phyloP scores from a whole-genome alignment of 2,329 filamentous ascomycete genomes.

The Ceratocystis smalleyi region DNA sequence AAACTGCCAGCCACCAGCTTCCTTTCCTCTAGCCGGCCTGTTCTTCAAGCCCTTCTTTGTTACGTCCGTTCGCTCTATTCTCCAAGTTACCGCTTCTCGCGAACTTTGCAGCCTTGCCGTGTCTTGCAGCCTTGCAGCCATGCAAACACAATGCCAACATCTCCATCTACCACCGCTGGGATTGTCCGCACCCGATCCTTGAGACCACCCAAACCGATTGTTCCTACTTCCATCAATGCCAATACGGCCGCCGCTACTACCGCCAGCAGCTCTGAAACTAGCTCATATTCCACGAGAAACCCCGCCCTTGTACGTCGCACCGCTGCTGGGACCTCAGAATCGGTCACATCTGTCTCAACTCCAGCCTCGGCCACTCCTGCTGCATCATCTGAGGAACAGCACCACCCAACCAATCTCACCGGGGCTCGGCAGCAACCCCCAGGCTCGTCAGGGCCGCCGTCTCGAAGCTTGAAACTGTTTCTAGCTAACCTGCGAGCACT shows the following conservation, averaged over 20 bases:
- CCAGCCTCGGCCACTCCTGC: constrained; percentile 1
- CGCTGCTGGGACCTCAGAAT: neutral
- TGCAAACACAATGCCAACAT: constrained; percentile 12
- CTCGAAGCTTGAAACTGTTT: constrained; percentile 48
- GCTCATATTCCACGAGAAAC: neutral
- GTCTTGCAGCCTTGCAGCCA: constrained; percentile 7
- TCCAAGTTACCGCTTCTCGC: neutral
- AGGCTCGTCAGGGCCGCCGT: neutral
- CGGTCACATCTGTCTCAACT: neutral
- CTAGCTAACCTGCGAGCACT: constrained; percentile 72
- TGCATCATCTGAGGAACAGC: neutral
- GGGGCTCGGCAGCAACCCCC: neutral
- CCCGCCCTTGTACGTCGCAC: neutral
- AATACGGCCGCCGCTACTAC: neutral
- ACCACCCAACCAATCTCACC: neutral
- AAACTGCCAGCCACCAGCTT: neutral
- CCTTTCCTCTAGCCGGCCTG: neutral
- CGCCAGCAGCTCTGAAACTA: neutral
- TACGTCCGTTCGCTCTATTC: neutral
- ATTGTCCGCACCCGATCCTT: constrained; percentile 13
- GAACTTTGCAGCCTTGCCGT: neutral
- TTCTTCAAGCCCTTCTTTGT: neutral
- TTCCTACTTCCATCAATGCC: neutral
- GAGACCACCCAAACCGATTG: constrained; percentile 9
- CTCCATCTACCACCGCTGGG: constrained; percentile 8